Conservation (phyloP, 1,284 basidiomycete genomes). For the Ganoderma lucidum region DNA sequence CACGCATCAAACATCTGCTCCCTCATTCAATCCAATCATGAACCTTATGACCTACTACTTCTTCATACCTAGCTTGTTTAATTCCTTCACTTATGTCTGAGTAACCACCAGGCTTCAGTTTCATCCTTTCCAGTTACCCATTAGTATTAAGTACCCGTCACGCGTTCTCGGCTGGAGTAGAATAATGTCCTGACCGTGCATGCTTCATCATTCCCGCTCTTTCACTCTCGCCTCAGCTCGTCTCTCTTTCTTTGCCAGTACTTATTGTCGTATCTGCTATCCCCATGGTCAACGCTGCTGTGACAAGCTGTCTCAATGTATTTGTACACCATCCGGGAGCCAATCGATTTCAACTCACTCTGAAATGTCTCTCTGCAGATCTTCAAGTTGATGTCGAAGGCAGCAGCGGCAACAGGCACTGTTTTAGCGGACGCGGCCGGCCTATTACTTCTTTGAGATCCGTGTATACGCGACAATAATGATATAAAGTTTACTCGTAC, state of each 20-base stretch:
- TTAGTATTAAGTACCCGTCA: background rate
- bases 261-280: slow-evolving; percentile 36
- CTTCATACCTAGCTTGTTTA: slow-evolving; percentile 19
- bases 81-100: slow-evolving; percentile 31
- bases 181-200: slow-evolving; percentile 11
- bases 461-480: slow-evolving; percentile 22
- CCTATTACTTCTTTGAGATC: background rate
- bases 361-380: background rate
- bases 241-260: slow-evolving; percentile 17
- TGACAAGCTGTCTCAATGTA: slow-evolving; percentile 36
- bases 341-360: slow-evolving; percentile 10
- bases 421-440: no score
- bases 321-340: slow-evolving; percentile 31
- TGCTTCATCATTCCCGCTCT: slow-evolving; percentile 15
- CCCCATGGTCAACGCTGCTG: slow-evolving; percentile 33
- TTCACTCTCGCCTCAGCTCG: background rate
- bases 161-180: background rate
- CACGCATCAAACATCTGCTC: slow-evolving; percentile 17
- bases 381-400: background rate
- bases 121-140: slow-evolving; percentile 6
- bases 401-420: no score
- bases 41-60: slow-evolving; percentile 26
- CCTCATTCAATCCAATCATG: slow-evolving; percentile 25
- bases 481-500: slow-evolving; percentile 12
- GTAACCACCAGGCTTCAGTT: slow-evolving; percentile 3